Evolutionary conservation across 345 rosid genomes (phyloP).

Genomic region (Salix koriyanagi): DNA sequence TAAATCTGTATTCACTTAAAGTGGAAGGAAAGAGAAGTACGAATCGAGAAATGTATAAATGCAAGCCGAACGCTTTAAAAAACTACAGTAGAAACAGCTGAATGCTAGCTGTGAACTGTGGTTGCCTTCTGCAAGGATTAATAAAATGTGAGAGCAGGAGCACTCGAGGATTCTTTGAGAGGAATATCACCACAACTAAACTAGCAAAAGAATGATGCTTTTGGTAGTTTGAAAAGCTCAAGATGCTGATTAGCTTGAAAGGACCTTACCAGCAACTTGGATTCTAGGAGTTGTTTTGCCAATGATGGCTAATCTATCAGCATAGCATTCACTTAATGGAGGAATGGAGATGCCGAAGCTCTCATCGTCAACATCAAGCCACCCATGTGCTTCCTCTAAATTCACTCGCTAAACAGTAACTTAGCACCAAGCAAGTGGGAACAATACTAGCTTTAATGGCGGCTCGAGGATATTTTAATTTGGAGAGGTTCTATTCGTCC

Average conservation of each 20-base stretch:
- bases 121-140: background rate
- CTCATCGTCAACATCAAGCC: slow-evolving; percentile 12
- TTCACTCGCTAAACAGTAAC: slow-evolving; percentile 15
- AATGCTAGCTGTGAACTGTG: background rate
- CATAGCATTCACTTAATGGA: background rate
- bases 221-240: background rate
- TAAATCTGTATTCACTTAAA: background rate
- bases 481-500: background rate
- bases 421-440: slow-evolving; percentile 30
- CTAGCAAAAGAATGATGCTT: background rate
- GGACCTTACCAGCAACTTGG: background rate
- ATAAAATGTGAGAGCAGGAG: background rate
- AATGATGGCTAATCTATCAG: slow-evolving; percentile 26
- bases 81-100: no score
- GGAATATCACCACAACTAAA: slow-evolving; percentile 11
- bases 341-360: background rate
- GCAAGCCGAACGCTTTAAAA: background rate
- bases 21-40: background rate
- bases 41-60: background rate
- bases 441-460: slow-evolving; percentile 20
- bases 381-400: slow-evolving; percentile 18
- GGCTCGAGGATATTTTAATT: slow-evolving; percentile 9
- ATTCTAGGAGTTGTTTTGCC: background rate
- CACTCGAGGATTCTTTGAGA: background rate
- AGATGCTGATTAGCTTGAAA: background rate